Evolutionary conservation across 2,329 filamentous ascomycete species (phyloP).

Genomic region (Fusarium duplospermum): DNA sequence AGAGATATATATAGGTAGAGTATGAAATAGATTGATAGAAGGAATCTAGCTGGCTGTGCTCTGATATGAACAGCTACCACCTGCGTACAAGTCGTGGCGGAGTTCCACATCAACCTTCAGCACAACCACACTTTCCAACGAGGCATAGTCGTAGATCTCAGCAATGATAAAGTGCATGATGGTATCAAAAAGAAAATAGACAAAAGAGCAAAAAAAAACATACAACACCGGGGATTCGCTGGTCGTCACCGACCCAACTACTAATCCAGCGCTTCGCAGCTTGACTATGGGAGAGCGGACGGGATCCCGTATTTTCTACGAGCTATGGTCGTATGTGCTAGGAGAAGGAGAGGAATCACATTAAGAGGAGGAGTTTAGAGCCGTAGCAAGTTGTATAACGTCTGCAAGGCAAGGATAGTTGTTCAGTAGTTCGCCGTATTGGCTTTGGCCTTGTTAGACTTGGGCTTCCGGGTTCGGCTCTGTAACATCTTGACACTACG

Average conservation of each 20-base stretch:
- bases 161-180: not conserved
- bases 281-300: conserved; percentile 5
- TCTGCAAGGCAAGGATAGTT: not conserved
- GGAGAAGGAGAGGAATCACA: not conserved
- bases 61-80: not conserved
- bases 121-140: not conserved
- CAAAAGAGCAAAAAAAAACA: not conserved
- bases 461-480: not conserved
- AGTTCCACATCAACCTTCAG: not conserved
- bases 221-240: conserved; percentile 13
- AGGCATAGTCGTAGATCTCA: not conserved
- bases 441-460: not conserved
- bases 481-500: not conserved
- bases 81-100: rapidly evolving
- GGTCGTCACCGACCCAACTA: conserved; percentile 7
- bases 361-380: not conserved
- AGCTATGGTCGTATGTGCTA: conserved; percentile 8
- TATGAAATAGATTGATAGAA: not conserved
- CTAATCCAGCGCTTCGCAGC: conserved; percentile 5
- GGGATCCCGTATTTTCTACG: conserved; percentile 8
- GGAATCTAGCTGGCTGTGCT: not conserved
- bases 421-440: not conserved
- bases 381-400: not conserved
- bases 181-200: not conserved
- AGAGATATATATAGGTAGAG: not conserved